Evolutionary conservation across 2,329 filamentous ascomycete genomes (phyloP).

Genomic region (Coniochaeta hoffmannii): DNA sequence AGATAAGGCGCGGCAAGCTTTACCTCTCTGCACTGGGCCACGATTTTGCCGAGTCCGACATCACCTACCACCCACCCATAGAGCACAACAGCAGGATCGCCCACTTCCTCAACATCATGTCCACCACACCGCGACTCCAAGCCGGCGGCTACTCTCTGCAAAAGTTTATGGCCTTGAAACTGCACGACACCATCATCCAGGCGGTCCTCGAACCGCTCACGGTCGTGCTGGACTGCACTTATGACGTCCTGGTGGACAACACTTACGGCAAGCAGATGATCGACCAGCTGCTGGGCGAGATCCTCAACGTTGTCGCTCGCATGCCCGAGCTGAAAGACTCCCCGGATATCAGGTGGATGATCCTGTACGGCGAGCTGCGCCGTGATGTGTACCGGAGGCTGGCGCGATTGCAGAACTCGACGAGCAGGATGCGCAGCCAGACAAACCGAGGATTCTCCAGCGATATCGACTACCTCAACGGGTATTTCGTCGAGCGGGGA

Average conservation of each 20-base stretch:
- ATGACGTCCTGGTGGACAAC: conserved; percentile 64
- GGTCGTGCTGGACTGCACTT: conserved; percentile 68
- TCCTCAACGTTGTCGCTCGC: conserved; percentile 59
- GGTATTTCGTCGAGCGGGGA: conserved; percentile 73
- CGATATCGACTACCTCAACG: conserved; percentile 81
- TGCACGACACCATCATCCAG: conserved; percentile 71
- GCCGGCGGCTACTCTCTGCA: conserved; percentile 50
- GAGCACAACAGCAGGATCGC: conserved; percentile 19
- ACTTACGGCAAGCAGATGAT: conserved; percentile 57
- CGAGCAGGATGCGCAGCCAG: conserved; percentile 61
- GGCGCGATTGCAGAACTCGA: conserved; percentile 44
- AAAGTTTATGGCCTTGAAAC: conserved; percentile 63
- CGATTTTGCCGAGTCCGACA: neutral
- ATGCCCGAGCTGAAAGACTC: conserved; percentile 67
- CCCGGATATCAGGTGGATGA: conserved; percentile 45
- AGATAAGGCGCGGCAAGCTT: conserved; percentile 24
- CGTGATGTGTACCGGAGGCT: conserved; percentile 51
- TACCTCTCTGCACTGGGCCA: conserved; percentile 21
- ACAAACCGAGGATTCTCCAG: conserved; percentile 55
- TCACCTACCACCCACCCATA: conserved; percentile 13
- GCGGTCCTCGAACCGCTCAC: conserved; percentile 76
- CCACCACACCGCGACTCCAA: conserved; percentile 53
- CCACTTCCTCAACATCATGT: conserved; percentile 59
- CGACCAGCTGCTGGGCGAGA: conserved; percentile 66
- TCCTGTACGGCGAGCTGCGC: conserved; percentile 55